Evolutionary conservation across 139 green algal species (phyloP), one percentile per base, ranked within the genome.

Genomic region (Chlorella sp.): DNA sequence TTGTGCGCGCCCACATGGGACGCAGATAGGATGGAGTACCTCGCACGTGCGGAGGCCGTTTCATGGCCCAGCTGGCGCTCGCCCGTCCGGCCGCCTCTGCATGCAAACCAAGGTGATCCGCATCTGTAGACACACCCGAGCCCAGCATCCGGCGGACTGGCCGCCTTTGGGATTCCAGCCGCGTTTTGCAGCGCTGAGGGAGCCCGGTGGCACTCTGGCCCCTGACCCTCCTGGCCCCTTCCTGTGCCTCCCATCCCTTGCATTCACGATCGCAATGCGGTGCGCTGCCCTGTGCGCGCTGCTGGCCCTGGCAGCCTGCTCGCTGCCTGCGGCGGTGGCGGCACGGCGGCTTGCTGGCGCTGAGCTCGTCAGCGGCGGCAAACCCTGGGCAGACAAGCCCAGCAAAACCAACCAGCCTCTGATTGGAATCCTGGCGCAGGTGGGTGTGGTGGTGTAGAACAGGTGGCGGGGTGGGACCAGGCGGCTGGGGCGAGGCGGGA

Each of bases 351-450:
- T 88, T 30, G 22, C 84, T 15, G 34, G 48, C 19, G 37, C 37
- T 2, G 22, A 48, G 26, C 28, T 88, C 26, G 14, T 69, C 14
- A 39, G 24, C 32, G 42, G 68, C 66, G 42, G 68, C 68, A 88
- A 68, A 68, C 64, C 66, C 28, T 88, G 84, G 84, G 66, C 81
- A 39, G 77, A 85, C 37, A 88, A 90, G 69, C 86, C 71, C 3
- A 66, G 30, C 5, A 91, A 93, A 57, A 96, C 94, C 83, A 86
- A 66, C 71, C 92, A 93, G 86, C 95, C 95, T 12, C 64, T 95
- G 40, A 97, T 97, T 37, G 95, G 95, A 69, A 95, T 97, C 60
- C 88, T 97, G 36, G 94, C 95, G 0, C 93, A 95, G 89, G 42
- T 68, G 28, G 24, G 90, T 48, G n/a, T 22, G 21, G 66, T 18